Evolutionary conservation across 1,284 basidiomycete genomes (phyloP), one percentile per base, ranked within the genome.

Genomic region (Marasmius sp.): DNA sequence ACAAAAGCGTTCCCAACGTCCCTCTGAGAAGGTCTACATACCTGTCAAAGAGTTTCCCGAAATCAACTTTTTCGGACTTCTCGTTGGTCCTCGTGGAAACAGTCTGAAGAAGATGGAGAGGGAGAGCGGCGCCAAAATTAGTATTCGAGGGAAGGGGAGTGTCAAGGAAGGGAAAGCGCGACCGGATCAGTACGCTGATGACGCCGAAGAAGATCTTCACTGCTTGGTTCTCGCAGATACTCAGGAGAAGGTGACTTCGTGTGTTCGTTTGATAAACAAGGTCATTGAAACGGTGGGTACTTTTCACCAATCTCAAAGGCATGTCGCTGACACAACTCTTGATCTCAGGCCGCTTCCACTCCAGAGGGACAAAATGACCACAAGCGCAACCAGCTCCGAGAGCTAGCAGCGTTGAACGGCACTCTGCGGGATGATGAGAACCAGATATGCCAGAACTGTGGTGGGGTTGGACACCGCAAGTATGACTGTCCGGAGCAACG

Each of bases 331-430:
- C 67, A 49, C 66, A 62, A 63, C 66, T 72, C 48, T 6, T 49
- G 33, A 54, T 58, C 53, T 0, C 68, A 97, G 94, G 96, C 97
- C 61, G 97, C 97, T 5, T 98, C 96, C 20, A 98, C 96, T 3
- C 97, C 97, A 1, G 97, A 99, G 81, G 96, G 95, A 43, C 95
- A 99, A 78, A 99, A 99, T 74, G 97, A 98, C 73, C 97, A 99
- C 81, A 99, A 99, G 77, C 91, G 97, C 58, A 98, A 97, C 75
- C 97, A 99, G 79, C 87, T 99, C 55, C 94, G 97, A 68, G 97
- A 99, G 75, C 86, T 99, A 37, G 97, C 97, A 14, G 95, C 96
- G 18, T 81, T 99, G 59, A 99, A 99, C 75, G 97, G 97, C 76
- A 99, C 97, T 33, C 88, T 99, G 62, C 94, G 97, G 69, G 97